phyloP scores from a whole-genome alignment of 495 filamentous ascomycete species.

The Amphirosellinia nigrospora region DNA sequence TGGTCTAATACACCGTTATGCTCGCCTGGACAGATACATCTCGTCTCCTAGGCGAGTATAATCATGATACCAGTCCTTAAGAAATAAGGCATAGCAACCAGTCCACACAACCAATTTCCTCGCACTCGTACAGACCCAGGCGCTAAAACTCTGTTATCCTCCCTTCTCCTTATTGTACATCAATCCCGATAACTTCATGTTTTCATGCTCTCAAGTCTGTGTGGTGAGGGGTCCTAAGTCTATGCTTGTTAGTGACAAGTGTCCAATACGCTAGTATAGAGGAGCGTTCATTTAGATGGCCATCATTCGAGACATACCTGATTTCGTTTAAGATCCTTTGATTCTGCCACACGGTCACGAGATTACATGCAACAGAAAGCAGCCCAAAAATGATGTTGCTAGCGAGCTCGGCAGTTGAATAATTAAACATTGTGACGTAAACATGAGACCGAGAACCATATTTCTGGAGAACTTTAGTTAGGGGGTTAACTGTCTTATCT shows the following conservation, averaged over 20 bases:
- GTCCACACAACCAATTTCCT: background rate
- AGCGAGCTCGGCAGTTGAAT: conserved; percentile 11
- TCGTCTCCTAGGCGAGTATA: background rate
- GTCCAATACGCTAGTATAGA: too few species aligned
- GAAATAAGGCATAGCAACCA: background rate
- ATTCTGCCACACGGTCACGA: conserved; percentile 8
- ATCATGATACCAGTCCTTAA: background rate
- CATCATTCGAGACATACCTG: background rate
- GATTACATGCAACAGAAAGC: conserved; percentile 6
- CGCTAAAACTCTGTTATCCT: background rate
- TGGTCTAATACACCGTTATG: background rate
- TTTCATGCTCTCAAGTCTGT: background rate
- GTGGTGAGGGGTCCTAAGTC: background rate
- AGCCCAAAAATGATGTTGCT: conserved; percentile 17
- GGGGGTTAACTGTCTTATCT: background rate
- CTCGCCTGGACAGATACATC: background rate
- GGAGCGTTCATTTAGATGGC: background rate
- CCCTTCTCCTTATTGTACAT: background rate
- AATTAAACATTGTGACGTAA: background rate
- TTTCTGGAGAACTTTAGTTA: background rate
- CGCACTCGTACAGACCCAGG: background rate
- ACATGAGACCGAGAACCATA: background rate
- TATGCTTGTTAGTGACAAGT: background rate
- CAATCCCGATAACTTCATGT: background rate
- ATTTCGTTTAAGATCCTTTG: conserved; percentile 6